Conservation (phyloP, 2,329 filamentous ascomycete genomes). For the Aspergillus sp. region DNA sequence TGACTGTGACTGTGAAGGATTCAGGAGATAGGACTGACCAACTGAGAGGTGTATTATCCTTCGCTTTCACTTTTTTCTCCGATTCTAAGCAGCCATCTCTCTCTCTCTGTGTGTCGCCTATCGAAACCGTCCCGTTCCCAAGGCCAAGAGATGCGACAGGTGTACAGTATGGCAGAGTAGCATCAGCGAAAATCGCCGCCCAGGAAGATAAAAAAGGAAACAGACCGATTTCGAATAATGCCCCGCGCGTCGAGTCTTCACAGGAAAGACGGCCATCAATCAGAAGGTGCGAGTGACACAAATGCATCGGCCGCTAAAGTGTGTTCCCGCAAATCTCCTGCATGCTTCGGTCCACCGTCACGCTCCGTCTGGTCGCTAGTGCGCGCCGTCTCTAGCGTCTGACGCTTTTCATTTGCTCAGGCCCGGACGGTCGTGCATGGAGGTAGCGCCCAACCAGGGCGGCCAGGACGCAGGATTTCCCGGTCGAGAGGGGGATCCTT, state of each 20-base stretch:
- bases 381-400: constrained; percentile 11
- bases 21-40: neutral
- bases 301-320: constrained; percentile 18
- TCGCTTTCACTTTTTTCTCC: neutral
- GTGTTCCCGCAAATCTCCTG: constrained; percentile 21
- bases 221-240: neutral
- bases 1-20: neutral
- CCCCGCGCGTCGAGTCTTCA: constrained; percentile 14
- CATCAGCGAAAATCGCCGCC: neutral
- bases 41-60: neutral
- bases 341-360: constrained; percentile 18
- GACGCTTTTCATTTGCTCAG: constrained; percentile 9
- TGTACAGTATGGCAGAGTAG: neutral
- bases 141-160: neutral
- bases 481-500: neutral
- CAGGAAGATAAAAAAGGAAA: neutral
- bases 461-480: neutral
- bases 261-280: constrained; percentile 12
- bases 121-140: too few species aligned
- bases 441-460: constrained; percentile 16
- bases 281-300: constrained; percentile 9
- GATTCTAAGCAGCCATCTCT: neutral
- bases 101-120: too few species aligned
- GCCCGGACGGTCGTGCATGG: constrained; percentile 3
- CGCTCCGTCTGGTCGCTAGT: constrained; percentile 15